phyloP scores from a whole-genome alignment of 257 asterid genomes.

The Nicotiana tabacum region DNA sequence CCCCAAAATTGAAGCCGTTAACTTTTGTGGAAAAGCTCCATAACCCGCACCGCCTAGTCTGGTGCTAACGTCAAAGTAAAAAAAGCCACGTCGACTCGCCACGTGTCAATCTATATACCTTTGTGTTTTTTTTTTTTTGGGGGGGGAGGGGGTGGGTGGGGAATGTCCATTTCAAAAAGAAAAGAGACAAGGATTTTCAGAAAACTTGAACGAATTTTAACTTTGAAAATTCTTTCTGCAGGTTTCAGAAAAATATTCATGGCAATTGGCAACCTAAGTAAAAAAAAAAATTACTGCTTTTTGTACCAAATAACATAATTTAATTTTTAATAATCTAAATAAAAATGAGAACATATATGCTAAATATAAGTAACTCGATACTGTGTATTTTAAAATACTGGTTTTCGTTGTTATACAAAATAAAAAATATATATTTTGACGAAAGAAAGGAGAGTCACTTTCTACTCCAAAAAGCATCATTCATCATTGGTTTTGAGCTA shows the following conservation, averaged over 20 bases:
- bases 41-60: background rate
- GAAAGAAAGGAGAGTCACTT: background rate
- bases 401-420: background rate
- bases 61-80: background rate
- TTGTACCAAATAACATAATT: no score
- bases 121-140: no score
- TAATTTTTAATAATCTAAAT: no score
- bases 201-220: no score
- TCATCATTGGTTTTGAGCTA: background rate
- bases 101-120: background rate
- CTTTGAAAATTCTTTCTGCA: no score
- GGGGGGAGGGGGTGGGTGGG: no score
- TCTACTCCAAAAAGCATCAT: background rate
- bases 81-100: background rate
- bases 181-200: no score
- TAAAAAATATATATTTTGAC: no score
- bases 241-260: no score
- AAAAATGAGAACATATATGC: background rate
- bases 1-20: background rate
- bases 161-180: no score
- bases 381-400: background rate
- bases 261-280: no score
- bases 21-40: background rate
- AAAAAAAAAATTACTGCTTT: no score
- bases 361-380: background rate